These are phyloP conservation scores for Neltuma alba DNA, from an alignment of 306 rosid genomes.

Conservation along the genomic window DNA sequence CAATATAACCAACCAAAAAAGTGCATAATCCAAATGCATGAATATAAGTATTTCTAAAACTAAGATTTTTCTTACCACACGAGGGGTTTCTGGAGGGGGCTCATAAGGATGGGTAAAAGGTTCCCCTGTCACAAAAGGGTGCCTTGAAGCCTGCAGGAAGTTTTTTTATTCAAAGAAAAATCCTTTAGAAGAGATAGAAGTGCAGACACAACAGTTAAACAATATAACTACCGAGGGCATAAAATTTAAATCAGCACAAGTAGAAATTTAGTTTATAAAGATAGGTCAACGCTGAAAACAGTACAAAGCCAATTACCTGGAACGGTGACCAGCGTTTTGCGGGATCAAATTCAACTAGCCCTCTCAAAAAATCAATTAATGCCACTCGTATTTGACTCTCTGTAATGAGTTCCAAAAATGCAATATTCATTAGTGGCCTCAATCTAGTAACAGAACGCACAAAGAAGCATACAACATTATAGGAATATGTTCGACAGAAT, in stretches of 20 bases:
- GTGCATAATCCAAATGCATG: slow-evolving; percentile 24
- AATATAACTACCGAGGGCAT: slow-evolving; percentile 36
- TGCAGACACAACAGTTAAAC: slow-evolving; percentile 48
- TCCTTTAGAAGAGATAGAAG: neutral
- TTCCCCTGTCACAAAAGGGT: slow-evolving; percentile 98
- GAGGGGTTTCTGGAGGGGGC: slow-evolving; percentile 91
- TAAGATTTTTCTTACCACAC: slow-evolving; percentile 66
- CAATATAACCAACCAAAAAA: neutral
- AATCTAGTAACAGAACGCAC: slow-evolving; percentile 16
- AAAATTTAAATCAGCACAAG: slow-evolving; percentile 33
- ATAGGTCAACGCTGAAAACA: slow-evolving; percentile 5
- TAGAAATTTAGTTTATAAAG: slow-evolving; percentile 32
- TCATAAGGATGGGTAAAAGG: slow-evolving; percentile 87
- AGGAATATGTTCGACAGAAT: slow-evolving; percentile 31
- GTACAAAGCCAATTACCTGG: slow-evolving; percentile 63
- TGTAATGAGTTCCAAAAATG: slow-evolving; percentile 50
- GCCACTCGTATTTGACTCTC: slow-evolving; percentile 89
- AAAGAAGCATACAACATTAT: neutral
- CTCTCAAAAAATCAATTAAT: slow-evolving; percentile 91
- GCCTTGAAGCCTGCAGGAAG: slow-evolving; percentile 88
- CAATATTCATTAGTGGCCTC: slow-evolving; percentile 41
- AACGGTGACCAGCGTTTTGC: slow-evolving; percentile 98
- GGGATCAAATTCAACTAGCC: slow-evolving; percentile 97
- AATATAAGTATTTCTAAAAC: slow-evolving; percentile 22
- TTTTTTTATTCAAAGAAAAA: neutral